Conservation (phyloP, 202 grass and related monocot species). For the Digitaria exilis region DNA sequence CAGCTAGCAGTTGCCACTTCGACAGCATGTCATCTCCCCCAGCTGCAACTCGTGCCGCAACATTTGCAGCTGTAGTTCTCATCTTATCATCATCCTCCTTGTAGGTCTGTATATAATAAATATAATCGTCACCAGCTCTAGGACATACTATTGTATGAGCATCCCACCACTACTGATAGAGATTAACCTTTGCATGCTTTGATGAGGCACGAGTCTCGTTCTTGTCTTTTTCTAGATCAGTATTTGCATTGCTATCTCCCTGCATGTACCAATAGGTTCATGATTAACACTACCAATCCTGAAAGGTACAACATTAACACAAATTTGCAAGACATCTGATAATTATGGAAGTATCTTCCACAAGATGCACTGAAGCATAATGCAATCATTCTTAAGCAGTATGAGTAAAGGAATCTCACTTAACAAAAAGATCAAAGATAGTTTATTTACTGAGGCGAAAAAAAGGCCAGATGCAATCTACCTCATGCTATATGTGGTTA, state of each 20-base stretch:
- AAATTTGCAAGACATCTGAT: constrained; percentile 1
- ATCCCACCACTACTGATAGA: constrained; percentile 7
- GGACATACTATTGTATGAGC: constrained; percentile 4
- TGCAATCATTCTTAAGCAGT: not conserved
- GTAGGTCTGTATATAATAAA: constrained; percentile 53
- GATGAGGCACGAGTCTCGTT: constrained; percentile 49
- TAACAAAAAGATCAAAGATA: not conserved
- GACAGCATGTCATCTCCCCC: constrained; percentile 93
- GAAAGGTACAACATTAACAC: constrained; percentile 5
- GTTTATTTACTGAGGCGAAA: not conserved
- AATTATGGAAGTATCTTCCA: not conserved
- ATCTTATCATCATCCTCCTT: constrained; percentile 96
- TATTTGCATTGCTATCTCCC: constrained; percentile 53
- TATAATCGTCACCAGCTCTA: constrained; percentile 20
- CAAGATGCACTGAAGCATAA: constrained; percentile 17
- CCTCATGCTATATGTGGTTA: constrained; percentile 10
- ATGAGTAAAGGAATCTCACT: constrained; percentile 7
- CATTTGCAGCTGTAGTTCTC: constrained; percentile 94
- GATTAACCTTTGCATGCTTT: constrained; percentile 62
- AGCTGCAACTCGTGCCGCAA: constrained; percentile 81
- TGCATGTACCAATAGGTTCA: constrained; percentile 33
- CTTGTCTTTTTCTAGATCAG: constrained; percentile 77
- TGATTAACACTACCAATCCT: constrained; percentile 12
- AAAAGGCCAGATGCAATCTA: not conserved
- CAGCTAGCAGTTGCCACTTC: constrained; percentile 92